Base-by-base conservation (phyloP, 805 yeast genomes). In the Nakazawaea sp. region DNA sequence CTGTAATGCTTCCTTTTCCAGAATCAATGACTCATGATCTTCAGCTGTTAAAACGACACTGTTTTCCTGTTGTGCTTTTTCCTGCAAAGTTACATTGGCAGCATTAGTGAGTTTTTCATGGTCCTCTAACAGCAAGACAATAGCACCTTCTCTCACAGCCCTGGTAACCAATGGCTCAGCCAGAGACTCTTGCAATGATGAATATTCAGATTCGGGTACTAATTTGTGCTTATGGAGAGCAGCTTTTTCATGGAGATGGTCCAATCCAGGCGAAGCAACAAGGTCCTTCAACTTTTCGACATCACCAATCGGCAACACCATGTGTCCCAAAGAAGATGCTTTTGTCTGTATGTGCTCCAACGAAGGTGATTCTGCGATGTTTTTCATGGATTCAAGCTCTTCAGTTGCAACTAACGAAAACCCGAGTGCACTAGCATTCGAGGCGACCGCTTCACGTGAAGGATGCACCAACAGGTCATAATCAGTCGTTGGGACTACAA, bases 231-330 rank as follows among this genome's bases (percentile, higher is more conserved):
- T 13, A 8, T 8, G 13, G 7, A 13, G 16, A 15, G 18, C 27
- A 3, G 62, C 56, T 30, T 49, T 55, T 16, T 46, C 53, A 11
- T 43, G 45, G 16, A 64, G 43, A 38, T 52, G 52, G 2, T 41
- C 47, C 15, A 48, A 25, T 17, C 49, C 41, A 4, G 55, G 53
- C 29, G 43, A 41, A 24, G 45, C 41, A 15, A 49, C 42, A 18
- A 35, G 35, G 10, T 40, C 26, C 13, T 13, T 11, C 39, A 48
- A 40, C 15, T 11, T n/a, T 6, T 38, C 31, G 39, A 40, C 45
- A 8, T 35, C 44, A 3, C 43, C 43, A 3, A 30, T 30, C 2
- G 49, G 37, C 10, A 54, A 17, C 3, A 49, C 45, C 4, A 31
- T 35, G 18, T 20, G 36, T 10, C 46, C 33, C 12, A 30, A 23